A percentile compares a stretch with the other conserved stretches of the same genome.
These are phyloP conservation scores for Yarrowia sp. DNA, from an alignment of 805 yeast genomes.

Conservation along the genomic window DNA sequence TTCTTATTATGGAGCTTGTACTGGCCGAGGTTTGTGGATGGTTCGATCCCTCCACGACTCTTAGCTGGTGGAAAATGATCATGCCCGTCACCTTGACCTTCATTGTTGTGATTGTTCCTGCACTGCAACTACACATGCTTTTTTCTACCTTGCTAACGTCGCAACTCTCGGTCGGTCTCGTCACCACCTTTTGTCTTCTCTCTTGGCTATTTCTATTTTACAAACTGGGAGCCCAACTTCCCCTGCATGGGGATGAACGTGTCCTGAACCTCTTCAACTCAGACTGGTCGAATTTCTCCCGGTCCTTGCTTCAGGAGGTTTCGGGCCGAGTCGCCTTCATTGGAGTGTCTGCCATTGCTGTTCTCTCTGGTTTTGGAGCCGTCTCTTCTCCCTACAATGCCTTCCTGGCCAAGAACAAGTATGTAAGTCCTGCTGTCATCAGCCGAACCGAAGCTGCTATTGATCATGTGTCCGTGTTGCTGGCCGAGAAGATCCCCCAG, in stretches of 20 bases:
- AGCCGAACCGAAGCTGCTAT: conserved; percentile 31
- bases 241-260: conserved; percentile 27
- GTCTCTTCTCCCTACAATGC: conserved; percentile 41
- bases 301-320: conserved; percentile 27
- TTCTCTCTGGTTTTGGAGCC: conserved; percentile 42
- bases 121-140: conserved; percentile 1
- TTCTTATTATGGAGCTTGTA: conserved; percentile 15
- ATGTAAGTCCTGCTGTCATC: conserved; percentile 34
- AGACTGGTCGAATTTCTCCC: neutral
- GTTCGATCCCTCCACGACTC: neutral
- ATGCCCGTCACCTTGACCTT: conserved; percentile 16
- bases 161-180: neutral
- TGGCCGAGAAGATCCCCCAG: conserved; percentile 30
- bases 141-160: neutral
- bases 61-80: conserved; percentile 21
- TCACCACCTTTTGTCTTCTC: conserved; percentile 26
- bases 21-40: conserved; percentile 22
- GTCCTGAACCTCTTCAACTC: neutral
- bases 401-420: conserved; percentile 14
- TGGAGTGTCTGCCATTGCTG: conserved; percentile 44
- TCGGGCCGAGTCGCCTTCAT: conserved; percentile 40
- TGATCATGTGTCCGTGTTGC: conserved; percentile 36
- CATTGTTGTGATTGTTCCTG: conserved; percentile 14
- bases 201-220: conserved; percentile 34
- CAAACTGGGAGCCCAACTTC: conserved; percentile 34